Evolutionary conservation across 1,284 basidiomycete species (phyloP).

Genomic region (Polyporus tsugae): DNA sequence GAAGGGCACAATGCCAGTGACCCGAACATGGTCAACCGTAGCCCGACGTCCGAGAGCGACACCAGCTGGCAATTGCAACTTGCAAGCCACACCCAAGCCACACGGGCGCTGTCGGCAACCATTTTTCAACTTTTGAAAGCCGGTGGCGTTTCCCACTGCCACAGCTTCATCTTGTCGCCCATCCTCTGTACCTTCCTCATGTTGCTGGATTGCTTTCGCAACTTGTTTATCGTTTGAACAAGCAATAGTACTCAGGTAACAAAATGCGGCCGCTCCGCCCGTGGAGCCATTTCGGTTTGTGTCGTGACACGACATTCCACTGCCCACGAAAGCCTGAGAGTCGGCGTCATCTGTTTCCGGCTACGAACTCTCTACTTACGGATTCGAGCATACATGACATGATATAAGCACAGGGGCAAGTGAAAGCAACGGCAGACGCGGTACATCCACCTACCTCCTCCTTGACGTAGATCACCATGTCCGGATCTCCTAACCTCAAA

Average conservation of each 20-base stretch:
- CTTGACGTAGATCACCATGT: slow-evolving; percentile 18
- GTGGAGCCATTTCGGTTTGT: no score
- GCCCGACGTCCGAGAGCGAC: no score
- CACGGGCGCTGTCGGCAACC: no score
- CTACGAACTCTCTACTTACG: no score
- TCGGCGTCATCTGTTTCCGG: neutral
- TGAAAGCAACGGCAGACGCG: neutral
- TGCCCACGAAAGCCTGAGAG: neutral
- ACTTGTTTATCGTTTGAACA: neutral
- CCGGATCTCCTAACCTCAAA: slow-evolving; percentile 25
- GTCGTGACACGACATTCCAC: neutral
- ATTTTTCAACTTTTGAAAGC: neutral
- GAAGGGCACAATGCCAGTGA: neutral
- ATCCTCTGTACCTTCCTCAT: neutral
- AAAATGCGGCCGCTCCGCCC: neutral
- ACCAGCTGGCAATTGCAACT: no score
- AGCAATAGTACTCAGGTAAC: neutral
- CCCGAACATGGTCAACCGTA: neutral
- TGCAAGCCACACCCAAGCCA: no score
- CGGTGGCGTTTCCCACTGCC: no score
- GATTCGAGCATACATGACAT: neutral
- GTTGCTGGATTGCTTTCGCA: neutral
- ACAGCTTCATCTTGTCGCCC: neutral
- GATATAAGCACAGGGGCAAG: neutral
- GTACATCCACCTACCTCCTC: neutral